phyloP scores from a whole-genome alignment of 495 filamentous ascomycete genomes.

The Aspergillus incahuasiensis region DNA sequence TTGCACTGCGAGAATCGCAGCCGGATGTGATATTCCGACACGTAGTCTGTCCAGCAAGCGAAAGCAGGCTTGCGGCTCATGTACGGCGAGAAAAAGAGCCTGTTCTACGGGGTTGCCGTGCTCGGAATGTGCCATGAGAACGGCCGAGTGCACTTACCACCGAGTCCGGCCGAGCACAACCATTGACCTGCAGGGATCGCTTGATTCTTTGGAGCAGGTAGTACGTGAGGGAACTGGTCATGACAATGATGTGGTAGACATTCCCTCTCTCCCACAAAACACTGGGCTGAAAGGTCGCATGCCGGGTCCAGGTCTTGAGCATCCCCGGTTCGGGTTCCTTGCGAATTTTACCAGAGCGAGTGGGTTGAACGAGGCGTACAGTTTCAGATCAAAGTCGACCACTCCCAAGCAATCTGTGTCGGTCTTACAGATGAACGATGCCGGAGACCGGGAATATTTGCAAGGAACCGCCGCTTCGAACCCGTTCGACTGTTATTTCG shows the following conservation, averaged over 20 bases:
- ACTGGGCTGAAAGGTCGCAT: not conserved
- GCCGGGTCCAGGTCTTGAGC: not conserved
- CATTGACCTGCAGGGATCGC: not conserved
- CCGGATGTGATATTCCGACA: not conserved
- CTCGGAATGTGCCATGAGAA: not conserved
- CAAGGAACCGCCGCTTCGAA: not conserved
- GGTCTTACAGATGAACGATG: not conserved
- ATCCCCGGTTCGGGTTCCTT: not conserved
- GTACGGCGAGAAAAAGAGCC: not conserved
- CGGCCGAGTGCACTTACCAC: not conserved
- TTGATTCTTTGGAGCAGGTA: not conserved
- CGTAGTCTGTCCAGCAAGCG: not conserved
- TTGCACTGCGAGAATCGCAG: not conserved
- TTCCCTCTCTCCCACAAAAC: too few species aligned
- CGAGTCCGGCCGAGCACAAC: not conserved
- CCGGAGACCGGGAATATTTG: not conserved
- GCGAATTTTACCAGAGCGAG: not conserved
- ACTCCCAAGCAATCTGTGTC: not conserved
- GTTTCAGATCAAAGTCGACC: not conserved
- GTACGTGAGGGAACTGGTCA: too few species aligned
- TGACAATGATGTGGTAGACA: too few species aligned
- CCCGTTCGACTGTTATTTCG: not conserved
- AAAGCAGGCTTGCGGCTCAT: not conserved
- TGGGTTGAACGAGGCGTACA: not conserved
- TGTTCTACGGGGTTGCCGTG: not conserved